Conservation (phyloP, 1,284 basidiomycete species). For the Exobasidium cylindrosporum region DNA sequence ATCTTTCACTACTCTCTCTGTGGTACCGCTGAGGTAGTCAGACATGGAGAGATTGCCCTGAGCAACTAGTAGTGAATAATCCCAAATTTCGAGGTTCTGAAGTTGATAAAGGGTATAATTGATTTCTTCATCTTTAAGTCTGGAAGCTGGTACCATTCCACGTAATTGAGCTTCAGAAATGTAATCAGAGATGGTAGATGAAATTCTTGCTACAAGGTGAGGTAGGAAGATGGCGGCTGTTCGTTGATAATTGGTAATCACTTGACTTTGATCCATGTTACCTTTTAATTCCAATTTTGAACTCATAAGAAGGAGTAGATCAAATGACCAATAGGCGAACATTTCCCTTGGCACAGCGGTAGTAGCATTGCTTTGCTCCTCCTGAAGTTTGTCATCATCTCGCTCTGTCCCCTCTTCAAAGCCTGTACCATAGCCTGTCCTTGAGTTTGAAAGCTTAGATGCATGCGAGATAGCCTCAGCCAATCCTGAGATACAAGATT, state of each 20-base stretch:
- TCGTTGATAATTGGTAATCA: not conserved
- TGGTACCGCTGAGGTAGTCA: no score
- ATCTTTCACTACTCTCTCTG: no score
- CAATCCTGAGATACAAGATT: not conserved
- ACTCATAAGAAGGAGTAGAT: not conserved
- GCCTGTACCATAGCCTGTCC: not conserved
- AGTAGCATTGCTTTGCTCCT: not conserved
- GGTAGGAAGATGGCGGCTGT: conserved; percentile 4
- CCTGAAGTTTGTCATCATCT: not conserved
- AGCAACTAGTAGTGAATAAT: not conserved
- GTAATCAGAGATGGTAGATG: not conserved
- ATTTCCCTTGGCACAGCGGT: not conserved
- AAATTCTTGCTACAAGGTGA: not conserved
- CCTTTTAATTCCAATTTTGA: not conserved
- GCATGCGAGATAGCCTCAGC: not conserved
- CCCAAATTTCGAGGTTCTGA: not conserved
- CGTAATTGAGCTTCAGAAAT: not conserved
- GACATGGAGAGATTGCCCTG: not conserved
- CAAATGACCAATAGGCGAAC: conserved; percentile 4
- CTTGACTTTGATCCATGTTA: not conserved
- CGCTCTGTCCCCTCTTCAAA: not conserved
- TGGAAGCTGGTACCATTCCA: not conserved
- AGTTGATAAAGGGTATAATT: conserved; percentile 1
- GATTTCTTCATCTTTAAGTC: conserved; percentile 1
- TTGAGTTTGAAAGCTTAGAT: not conserved